Base-by-base conservation (phyloP, 176 grass and related monocot genomes). In the Zea luxurians region DNA sequence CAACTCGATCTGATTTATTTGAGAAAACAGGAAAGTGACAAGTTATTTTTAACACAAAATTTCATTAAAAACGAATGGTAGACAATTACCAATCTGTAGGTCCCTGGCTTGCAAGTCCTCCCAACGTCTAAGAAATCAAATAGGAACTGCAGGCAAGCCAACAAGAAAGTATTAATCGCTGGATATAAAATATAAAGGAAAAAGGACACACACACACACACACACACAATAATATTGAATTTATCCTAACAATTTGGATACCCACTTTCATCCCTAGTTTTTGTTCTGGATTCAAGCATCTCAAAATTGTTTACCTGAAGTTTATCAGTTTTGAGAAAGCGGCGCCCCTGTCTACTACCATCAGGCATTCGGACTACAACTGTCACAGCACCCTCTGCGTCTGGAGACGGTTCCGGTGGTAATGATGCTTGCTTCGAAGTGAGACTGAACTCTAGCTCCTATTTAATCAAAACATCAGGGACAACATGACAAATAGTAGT, bases 321-420 rank as follows among this genome's bases (percentile, higher is more conserved):
- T 81, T 87, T 99, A 85, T 99, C 88, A 79, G 96, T 89, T 87
- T 93, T 99, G 20, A 95, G 71, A 83, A 99, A 99, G 13, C 92
- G 90, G 66, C 90, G 96, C 27, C 90, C 92, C 43, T 63, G 81
- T 49, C 92, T 90, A 68, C 78, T 94, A 50, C 96, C 96, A 70
- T 99, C 88, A 79, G 96, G 92, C 92, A 99, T 95, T 21, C 90
- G 91, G 62, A 99, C 96, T 34, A 99, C 75, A 70, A 99, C 72
- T 69, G 92, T 95, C 62, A 99, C 89, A 78, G 86, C 90, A 86
- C 84, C 84, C 70, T 91, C 96, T 64, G 74, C 74, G 36, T 91
- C 88, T 85, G 75, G 73, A 53, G 83, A 83, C 40, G 96, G 96
- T 70, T 99, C 96, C 3, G 10, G 65, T 3, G 92, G 96, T 55